Evolutionary conservation across 1,284 basidiomycete genomes (phyloP).

Genomic region (Apiotrichum porosum): DNA sequence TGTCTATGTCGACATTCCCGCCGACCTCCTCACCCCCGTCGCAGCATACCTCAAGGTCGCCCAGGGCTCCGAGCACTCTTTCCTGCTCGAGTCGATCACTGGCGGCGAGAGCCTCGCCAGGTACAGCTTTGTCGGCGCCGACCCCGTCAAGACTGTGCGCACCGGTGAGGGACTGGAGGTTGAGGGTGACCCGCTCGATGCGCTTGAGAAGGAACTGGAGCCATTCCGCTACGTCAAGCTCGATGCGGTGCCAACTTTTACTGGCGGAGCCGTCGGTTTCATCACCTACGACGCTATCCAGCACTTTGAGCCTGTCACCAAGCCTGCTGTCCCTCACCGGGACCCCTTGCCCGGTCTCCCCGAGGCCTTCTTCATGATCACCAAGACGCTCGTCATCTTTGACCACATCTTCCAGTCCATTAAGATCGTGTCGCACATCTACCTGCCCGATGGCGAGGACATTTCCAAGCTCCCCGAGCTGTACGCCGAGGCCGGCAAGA

Average conservation of each 20-base stretch:
- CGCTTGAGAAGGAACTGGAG: constrained; percentile 79
- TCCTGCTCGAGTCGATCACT: constrained; percentile 85
- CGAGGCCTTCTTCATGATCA: constrained; percentile 94
- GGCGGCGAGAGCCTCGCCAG: constrained; percentile 86
- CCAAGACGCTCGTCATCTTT: constrained; percentile 89
- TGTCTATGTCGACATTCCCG: constrained; percentile 85
- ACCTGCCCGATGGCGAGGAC: constrained; percentile 59
- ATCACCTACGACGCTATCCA: constrained; percentile 94
- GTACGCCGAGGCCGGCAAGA: constrained; percentile 74
- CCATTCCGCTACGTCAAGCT: constrained; percentile 86
- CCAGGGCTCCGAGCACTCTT: constrained; percentile 86
- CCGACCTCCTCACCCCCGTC: constrained; percentile 94
- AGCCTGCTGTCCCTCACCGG: constrained; percentile 56
- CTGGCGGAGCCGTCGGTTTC: constrained; percentile 94
- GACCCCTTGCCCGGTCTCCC: constrained; percentile 78
- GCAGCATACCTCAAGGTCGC: constrained; percentile 92
- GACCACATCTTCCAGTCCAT: constrained; percentile 94
- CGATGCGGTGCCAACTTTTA: constrained; percentile 88
- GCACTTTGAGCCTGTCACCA: constrained; percentile 93
- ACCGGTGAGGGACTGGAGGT: constrained; percentile 79
- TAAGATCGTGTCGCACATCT: constrained; percentile 93
- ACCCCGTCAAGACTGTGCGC: constrained; percentile 86
- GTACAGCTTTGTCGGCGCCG: constrained; percentile 96
- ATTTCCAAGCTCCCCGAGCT: constrained; percentile 62
- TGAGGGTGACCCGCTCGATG: constrained; percentile 79